These are phyloP conservation scores for Fomes fomentarius DNA, from an alignment of 1,284 basidiomycete species.

Conservation along the genomic window DNA sequence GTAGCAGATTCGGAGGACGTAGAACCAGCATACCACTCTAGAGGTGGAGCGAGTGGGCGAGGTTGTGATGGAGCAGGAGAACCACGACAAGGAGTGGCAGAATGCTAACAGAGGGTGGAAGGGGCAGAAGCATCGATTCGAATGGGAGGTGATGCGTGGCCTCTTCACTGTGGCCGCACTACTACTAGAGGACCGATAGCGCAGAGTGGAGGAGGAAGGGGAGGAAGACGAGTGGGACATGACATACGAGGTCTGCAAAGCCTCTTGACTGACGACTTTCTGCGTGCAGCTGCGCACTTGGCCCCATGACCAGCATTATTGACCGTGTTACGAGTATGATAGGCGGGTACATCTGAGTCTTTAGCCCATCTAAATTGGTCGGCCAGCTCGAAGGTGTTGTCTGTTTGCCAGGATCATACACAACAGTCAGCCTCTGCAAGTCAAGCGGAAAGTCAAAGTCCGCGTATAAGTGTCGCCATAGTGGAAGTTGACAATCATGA, in stretches of 20 bases:
- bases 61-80: no score
- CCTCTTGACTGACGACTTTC: conserved; percentile 50
- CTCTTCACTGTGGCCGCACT: no score
- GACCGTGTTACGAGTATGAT: neutral
- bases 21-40: no score
- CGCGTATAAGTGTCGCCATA: conserved; percentile 64
- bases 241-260: conserved; percentile 51
- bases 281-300: conserved; percentile 50
- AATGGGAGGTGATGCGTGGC: no score
- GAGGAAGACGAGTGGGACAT: no score
- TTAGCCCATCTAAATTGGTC: conserved; percentile 49
- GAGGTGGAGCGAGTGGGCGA: no score
- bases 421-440: conserved; percentile 60
- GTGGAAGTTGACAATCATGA: conserved; percentile 64
- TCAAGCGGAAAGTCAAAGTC: neutral
- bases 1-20: no score
- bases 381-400: conserved; percentile 63
- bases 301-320: neutral
- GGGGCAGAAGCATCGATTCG: no score
- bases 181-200: no score
- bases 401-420: conserved; percentile 64
- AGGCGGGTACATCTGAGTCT: conserved; percentile 57
- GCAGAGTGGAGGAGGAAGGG: no score
- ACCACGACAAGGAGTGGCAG: no score
- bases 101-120: no score